Evolutionary conservation across 768 basidiomycete genomes (phyloP), one percentile per base, ranked within the genome.

Genomic region (Suillus sp.): DNA sequence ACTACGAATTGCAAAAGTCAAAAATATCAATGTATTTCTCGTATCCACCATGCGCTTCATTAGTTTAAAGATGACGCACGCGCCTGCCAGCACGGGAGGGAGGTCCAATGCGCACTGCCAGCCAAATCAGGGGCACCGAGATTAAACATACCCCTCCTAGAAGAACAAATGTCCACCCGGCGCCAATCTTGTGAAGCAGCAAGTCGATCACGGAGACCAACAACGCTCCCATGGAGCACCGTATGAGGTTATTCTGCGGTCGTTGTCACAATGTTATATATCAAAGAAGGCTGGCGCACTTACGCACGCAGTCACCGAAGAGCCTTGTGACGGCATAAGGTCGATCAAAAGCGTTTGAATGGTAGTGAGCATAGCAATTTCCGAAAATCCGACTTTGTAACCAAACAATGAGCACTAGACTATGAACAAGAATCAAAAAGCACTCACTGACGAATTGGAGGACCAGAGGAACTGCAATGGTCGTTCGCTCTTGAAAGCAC

Each of bases 141-240:
- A 38, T 25, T 6, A 82, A 62, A 59, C 79, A 78, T 32, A 87
- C 63, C 7, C 81, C 81, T 1, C 77, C 79, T n/a, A 88, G 75
- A 20, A 89, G 72, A n/a, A 86, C 79, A 69, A 86, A 90, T 2
- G 88, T 83, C 86, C 86, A 90, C 4, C 88, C 88, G 7, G 80
- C 65, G 9, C 82, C 83, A 30, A 91, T 73, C 2, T 76, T 80
- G 27, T 78, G 77, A n/a, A 88, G 76, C 32, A 89, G 83, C 18
- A 84, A 72, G 60, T 89, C 81, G 32, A 89, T 83, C 20, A 86
- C 77, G 11, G 88, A 84, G 7, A 90, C 84, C 43, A 84, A 66
- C 0, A 75, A 79, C 2, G 88, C 88, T 57, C 84, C 85, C 48
- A 87, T 66, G 2, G 79, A 75, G 69, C 88, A 88, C 18, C 88